A percentile compares a stretch with the other conserved stretches of the same genome.
Conservation (phyloP, 2,329 filamentous ascomycete genomes). For the Fusarium compactum region DNA sequence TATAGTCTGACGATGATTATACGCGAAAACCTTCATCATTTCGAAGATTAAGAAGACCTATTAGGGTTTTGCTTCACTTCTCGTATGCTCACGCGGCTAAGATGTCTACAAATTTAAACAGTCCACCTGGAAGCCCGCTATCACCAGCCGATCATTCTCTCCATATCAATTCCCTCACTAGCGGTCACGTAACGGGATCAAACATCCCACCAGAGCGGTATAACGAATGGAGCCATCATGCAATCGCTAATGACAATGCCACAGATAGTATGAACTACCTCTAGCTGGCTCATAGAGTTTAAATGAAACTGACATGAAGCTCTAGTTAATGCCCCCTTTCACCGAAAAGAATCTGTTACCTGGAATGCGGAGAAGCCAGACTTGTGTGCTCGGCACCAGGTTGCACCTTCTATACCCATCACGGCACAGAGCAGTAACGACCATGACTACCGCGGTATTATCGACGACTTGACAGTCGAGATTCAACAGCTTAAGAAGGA, state of each 20-base stretch:
- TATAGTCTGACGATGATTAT: not conserved
- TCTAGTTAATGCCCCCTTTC: slow-evolving; percentile 66
- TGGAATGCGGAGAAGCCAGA: slow-evolving; percentile 57
- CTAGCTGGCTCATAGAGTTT: not conserved
- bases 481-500: slow-evolving; percentile 83
- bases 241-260: not conserved
- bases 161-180: not conserved
- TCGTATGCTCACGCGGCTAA: not conserved
- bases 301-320: not conserved
- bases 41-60: not conserved
- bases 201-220: not conserved
- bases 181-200: not conserved
- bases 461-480: slow-evolving; percentile 86
- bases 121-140: not conserved
- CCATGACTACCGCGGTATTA: slow-evolving; percentile 83
- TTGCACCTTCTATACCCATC: slow-evolving; percentile 48
- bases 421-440: slow-evolving; percentile 68
- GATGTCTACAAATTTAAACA: not conserved
- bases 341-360: slow-evolving; percentile 63
- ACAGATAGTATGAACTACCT: not conserved
- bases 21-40: not conserved
- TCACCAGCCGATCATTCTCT: not conserved
- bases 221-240: not conserved
- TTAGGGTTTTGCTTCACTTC: not conserved
- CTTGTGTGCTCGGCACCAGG: slow-evolving; percentile 33